Evolutionary conservation across 2,329 filamentous ascomycete species (phyloP).

Genomic region (Colletotrichum sp.): DNA sequence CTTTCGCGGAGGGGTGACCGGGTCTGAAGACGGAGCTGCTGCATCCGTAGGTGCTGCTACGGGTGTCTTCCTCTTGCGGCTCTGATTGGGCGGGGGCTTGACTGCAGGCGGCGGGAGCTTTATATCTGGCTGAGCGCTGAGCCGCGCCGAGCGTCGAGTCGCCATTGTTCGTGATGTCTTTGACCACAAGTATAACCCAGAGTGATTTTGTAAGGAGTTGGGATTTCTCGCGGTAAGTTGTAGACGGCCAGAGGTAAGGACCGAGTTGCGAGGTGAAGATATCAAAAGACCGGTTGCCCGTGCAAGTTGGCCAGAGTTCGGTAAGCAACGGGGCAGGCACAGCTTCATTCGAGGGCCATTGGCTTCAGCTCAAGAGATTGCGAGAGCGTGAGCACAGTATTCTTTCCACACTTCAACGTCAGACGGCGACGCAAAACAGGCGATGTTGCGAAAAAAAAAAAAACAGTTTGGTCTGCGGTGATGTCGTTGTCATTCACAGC

Average conservation of each 20-base stretch:
- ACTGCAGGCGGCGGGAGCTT: slow-evolving; percentile 20
- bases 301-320: not conserved
- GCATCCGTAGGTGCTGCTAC: slow-evolving; percentile 8
- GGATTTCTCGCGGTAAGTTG: not conserved
- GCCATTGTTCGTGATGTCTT: slow-evolving; percentile 12
- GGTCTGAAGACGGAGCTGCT: slow-evolving; percentile 23
- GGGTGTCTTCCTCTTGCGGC: slow-evolving; percentile 39
- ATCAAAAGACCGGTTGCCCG: not conserved
- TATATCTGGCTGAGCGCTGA: slow-evolving; percentile 35
- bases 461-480: not conserved
- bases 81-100: slow-evolving; percentile 24
- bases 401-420: not conserved
- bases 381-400: not conserved
- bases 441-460: not conserved
- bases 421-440: not conserved
- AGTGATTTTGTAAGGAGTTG: not conserved
- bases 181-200: not conserved
- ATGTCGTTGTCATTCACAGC: not conserved
- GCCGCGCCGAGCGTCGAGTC: slow-evolving; percentile 45
- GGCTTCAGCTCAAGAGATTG: not conserved
- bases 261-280: not conserved
- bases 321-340: not conserved
- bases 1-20: slow-evolving; percentile 37
- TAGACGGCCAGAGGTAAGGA: not conserved
- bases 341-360: not conserved